Conservation (phyloP, 345 rosid species). For the Eucalyptus sp. region DNA sequence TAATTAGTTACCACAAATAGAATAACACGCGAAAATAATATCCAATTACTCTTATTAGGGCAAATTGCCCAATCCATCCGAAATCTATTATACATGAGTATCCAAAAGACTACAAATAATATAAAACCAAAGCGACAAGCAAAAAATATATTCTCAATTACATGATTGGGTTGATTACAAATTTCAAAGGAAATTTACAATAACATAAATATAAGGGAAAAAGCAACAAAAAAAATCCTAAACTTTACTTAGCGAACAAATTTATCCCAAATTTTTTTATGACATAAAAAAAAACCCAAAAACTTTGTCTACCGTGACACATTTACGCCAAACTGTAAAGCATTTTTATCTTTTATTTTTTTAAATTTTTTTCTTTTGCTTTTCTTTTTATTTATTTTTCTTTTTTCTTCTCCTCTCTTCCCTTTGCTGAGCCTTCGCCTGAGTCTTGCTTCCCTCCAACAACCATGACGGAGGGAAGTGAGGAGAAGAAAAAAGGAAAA, state of each 20-base stretch:
- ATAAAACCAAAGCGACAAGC: neutral
- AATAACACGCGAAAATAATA: neutral
- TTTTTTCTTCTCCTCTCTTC: too few relatives aligned
- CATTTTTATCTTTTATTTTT: too few relatives aligned
- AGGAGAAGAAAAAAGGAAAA: too few relatives aligned
- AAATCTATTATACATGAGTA: neutral
- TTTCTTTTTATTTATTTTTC: accelerated
- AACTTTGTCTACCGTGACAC: accelerated
- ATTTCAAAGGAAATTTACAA: neutral
- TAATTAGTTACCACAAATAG: neutral
- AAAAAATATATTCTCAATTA: neutral
- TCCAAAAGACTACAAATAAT: neutral
- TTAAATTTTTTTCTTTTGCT: too few relatives aligned
- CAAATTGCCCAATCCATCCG: neutral
- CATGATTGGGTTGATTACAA: neutral
- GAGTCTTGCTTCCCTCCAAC: too few relatives aligned
- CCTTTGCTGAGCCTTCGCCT: too few relatives aligned
- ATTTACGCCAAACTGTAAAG: accelerated
- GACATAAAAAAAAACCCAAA: too few relatives aligned
- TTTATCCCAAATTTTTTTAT: too few relatives aligned
- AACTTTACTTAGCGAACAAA: too few relatives aligned
- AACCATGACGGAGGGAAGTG: too few relatives aligned
- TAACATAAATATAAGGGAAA: neutral
- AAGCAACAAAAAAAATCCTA: too few relatives aligned
- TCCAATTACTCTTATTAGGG: neutral